Evolutionary conservation across 495 filamentous ascomycete species (phyloP).

Genomic region (Rusavskia elegans): DNA sequence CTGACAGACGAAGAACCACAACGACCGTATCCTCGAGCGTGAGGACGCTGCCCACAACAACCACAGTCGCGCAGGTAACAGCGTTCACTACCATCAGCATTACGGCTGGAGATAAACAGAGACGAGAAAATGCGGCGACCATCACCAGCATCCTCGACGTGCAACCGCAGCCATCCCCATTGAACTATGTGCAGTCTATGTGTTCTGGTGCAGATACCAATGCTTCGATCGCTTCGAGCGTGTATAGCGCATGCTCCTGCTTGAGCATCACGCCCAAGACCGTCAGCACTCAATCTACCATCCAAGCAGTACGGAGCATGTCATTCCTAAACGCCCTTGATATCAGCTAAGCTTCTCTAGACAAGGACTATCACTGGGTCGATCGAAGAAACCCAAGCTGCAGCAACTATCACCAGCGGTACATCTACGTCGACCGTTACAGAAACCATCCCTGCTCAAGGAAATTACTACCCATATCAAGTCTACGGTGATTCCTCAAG

Average conservation of each 20-base stretch:
- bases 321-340: not conserved
- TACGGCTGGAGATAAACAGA: not conserved
- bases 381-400: not conserved
- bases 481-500: not conserved
- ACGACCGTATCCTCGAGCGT: not conserved
- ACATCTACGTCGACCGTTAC: not conserved
- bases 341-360: not conserved
- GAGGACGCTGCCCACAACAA: not conserved
- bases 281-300: not conserved
- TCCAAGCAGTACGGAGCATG: not conserved
- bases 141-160: not conserved
- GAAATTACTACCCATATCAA: not conserved
- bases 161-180: not conserved
- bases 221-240: not conserved
- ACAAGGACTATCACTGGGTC: not conserved
- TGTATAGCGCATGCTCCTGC: conserved; percentile 18
- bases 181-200: not conserved
- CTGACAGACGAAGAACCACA: not conserved
- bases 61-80: not conserved
- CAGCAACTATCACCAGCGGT: not conserved
- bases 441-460: not conserved
- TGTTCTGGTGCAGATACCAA: not conserved
- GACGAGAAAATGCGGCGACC: conserved; percentile 2
- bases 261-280: conserved; percentile 5
- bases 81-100: not conserved